Evolutionary conservation across 1,284 basidiomycete species (phyloP).

Genomic region (Sanguinoderma infundibulare): DNA sequence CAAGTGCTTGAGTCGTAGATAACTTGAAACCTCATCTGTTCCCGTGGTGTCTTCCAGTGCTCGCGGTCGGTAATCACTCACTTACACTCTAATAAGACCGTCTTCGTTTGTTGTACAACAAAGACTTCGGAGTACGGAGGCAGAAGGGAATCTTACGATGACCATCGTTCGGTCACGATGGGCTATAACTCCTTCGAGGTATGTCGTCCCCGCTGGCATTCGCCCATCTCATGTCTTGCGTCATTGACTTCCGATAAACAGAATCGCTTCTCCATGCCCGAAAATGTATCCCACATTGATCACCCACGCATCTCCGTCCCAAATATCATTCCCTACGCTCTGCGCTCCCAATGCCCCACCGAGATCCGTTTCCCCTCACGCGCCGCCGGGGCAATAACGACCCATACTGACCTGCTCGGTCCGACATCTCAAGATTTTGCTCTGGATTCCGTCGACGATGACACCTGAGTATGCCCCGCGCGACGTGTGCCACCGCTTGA

Average conservation of each 20-base stretch:
- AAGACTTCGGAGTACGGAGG: no score
- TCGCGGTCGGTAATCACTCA: background rate
- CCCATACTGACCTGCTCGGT: background rate
- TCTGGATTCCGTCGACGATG: background rate
- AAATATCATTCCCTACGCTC: background rate
- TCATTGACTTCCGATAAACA: background rate
- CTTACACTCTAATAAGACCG: background rate
- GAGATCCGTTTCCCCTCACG: background rate
- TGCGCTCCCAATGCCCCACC: background rate
- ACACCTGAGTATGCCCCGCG: background rate
- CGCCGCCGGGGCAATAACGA: background rate
- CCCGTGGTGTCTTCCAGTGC: background rate
- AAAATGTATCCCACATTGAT: background rate
- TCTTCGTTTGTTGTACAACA: no score
- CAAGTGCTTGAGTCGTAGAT: conserved; percentile 5
- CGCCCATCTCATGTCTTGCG: background rate
- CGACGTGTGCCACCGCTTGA: background rate
- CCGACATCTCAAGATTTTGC: background rate
- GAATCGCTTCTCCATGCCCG: background rate
- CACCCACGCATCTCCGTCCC: background rate
- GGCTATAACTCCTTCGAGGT: no score
- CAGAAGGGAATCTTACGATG: no score
- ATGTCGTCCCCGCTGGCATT: no score
- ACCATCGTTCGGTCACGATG: no score
- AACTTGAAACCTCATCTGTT: no score